Evolutionary conservation across 2,329 filamentous ascomycete genomes (phyloP), one percentile per base, ranked within the genome.

Genomic region (Colletotrichum sp.): DNA sequence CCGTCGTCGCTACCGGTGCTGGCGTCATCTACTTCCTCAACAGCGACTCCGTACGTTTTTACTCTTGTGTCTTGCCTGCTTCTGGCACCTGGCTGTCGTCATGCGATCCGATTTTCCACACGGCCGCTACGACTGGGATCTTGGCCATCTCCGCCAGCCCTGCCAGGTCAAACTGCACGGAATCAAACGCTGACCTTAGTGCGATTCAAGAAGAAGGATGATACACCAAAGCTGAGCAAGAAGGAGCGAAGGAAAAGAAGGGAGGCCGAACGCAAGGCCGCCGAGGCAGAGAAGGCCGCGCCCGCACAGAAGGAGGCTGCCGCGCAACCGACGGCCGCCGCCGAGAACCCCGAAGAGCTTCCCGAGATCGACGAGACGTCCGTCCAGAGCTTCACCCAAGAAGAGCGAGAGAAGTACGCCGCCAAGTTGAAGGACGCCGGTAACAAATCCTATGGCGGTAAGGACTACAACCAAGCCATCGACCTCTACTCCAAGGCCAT

Each of bases 401-500:
- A 96, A 86, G 92, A 98, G 84, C 93, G 95, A 79, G 96, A 96
- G 84, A 93, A 95, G 73, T 97, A 95, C 85, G 96, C 97, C 39
- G 93, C 93, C 75, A 98, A 98, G 88, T 89, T 99, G 80, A 99
- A 99, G 90, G 95, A 95, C 77, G 95, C 95, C 32, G 97, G 97
- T 76, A 99, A 99, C 90, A 98, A 97, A 87, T 95, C 97, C 9
- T 99, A 98, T 82, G 96, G 95, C 77, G 93, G 93, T 80, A 99
- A 98, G 88, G 95, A 98, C 82, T 98, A 98, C 87, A 94, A 95
- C 86, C 93, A 92, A 81, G 97, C 97, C 80, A 99, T 99, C 83
- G 94, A 96, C 6, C 92, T 99, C 44, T 99, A 99, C 87, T 95
- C 95, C 79, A 95, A 98, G 88, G 97, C 97, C 67, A 98, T 99